A percentile compares a stretch with the other conserved stretches of the same genome.
phyloP scores from a whole-genome alignment of 108 stramenopile genomes.

The Asterionellopsis glacialis region DNA sequence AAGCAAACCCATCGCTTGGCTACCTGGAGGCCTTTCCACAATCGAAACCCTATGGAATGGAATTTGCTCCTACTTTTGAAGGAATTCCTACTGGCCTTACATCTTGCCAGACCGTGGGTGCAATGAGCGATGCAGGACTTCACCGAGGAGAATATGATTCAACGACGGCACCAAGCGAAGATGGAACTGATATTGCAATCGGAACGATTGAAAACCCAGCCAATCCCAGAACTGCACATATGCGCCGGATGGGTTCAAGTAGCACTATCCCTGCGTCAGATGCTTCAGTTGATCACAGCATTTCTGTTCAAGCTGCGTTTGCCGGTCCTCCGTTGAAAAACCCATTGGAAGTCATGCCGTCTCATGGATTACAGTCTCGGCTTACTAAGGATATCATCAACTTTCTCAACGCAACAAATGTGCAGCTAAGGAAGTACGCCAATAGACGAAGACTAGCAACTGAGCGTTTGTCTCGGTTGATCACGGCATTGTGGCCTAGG shows the following conservation, averaged over 20 bases:
- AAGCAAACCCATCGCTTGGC: conserved; percentile 32
- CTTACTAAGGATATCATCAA: conserved; percentile 57
- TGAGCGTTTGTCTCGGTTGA: conserved; percentile 57
- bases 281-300: conserved; percentile 53
- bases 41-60: conserved; percentile 15
- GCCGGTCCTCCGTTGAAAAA: too few relatives aligned
- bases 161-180: conserved; percentile 65
- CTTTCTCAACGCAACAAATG: conserved; percentile 38
- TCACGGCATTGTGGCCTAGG: conserved; percentile 75
- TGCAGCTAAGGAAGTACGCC: conserved; percentile 53
- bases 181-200: conserved; percentile 44
- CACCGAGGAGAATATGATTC: conserved; percentile 59
- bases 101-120: conserved; percentile 31
- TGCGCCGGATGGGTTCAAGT: conserved; percentile 44
- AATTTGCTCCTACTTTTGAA: conserved; percentile 31
- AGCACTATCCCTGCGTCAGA: conserved; percentile 63
- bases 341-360: background rate
- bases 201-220: conserved; percentile 6
- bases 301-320: conserved; percentile 4
- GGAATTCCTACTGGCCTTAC: conserved; percentile 35
- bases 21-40: conserved; percentile 25
- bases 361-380: conserved; percentile 60
- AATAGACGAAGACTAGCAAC: conserved; percentile 39
- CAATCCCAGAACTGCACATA: conserved; percentile 20
- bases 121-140: conserved; percentile 84